Evolutionary conservation across 805 yeast genomes (phyloP).

Genomic region (Candida maesae): DNA sequence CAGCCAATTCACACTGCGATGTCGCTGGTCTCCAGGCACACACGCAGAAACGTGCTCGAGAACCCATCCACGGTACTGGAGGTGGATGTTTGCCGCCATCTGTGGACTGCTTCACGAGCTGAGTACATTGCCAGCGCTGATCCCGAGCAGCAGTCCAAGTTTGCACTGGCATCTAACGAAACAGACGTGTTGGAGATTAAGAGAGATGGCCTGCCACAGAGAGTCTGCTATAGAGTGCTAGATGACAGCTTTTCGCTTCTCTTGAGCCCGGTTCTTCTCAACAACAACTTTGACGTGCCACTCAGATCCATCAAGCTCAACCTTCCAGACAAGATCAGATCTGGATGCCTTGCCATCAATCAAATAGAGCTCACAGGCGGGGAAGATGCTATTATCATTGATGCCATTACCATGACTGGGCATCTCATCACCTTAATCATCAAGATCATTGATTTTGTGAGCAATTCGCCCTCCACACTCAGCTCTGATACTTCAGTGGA

Average conservation of each 20-base stretch:
- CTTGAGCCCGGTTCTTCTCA: conserved; percentile 22
- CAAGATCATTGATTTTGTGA: conserved; percentile 39
- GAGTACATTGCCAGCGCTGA: conserved; percentile 6
- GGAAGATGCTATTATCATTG: conserved; percentile 37
- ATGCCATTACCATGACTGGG: conserved; percentile 49
- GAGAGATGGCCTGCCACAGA: conserved; percentile 32
- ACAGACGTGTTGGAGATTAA: conserved; percentile 29
- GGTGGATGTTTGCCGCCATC: conserved; percentile 24
- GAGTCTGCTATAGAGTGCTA: conserved; percentile 25
- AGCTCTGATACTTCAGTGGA: conserved; percentile 25
- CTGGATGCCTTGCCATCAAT: conserved; percentile 35
- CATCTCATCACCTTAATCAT: conserved; percentile 48
- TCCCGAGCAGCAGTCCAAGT: conserved; percentile 22
- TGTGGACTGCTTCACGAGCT: conserved; percentile 19
- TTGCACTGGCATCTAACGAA: conserved; percentile 14
- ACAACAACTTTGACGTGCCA: conserved; percentile 21
- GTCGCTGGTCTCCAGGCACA: conserved; percentile 14
- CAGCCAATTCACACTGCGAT: no score
- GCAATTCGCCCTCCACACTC: conserved; percentile 11
- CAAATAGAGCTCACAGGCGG: conserved; percentile 30
- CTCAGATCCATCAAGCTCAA: conserved; percentile 27
- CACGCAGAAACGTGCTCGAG: conserved; percentile 7
- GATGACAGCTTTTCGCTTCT: conserved; percentile 19
- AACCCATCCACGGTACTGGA: conserved; percentile 8
- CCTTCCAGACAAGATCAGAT: conserved; percentile 35